Evolutionary conservation across 805 yeast species (phyloP), one percentile per base, ranked within the genome.

Genomic region (Sugiyamaella lignohabitans): DNA sequence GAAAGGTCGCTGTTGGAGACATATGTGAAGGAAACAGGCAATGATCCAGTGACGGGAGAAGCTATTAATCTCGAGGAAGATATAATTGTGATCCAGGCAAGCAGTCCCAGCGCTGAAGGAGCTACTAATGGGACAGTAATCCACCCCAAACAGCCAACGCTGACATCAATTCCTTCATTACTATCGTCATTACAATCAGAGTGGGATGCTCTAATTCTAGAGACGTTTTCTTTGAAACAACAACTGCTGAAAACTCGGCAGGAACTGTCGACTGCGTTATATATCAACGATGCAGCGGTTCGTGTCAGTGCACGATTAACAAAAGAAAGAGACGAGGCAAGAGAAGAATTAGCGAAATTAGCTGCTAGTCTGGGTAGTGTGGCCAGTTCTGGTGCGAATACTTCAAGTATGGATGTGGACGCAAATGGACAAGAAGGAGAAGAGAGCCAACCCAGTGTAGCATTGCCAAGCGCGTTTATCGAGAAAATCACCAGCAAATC

Each of bases 261-360:
- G 54, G 91, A 87, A 57, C 68, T 89, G 42, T 81, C 93, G 24
- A 68, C 83, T 1, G 82, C 95, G 0, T 66, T 88, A 36, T 89
- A 87, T 58, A 83, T 82, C 58, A 85, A 85, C 53, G 98, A 89
- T 61, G 96, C 97, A 0, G 95, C 96, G 2, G 80, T 84, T 2
- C 70, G 89, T 47, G 96, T 89, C 1, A 94, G 91, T 1, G 80
- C 94, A 0, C 72, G 74, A 29, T 79, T 87, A 1, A 68, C 82
- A n/a, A 72, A 73, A 46, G 96, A 89, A 56, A 68, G 88, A 36
- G 94, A 87, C 51, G 85, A 80, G 40, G 83, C 89, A 1, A 73
- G 74, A 50, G 60, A 59, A n/a, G 87, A 88, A 1, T 67, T 88
- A 46, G 75, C 78, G 42, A 71, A 76, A 45, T 64, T 86, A 20